Base-by-base conservation (phyloP, 306 rosid genomes). In the Inga leiocalycina region DNA sequence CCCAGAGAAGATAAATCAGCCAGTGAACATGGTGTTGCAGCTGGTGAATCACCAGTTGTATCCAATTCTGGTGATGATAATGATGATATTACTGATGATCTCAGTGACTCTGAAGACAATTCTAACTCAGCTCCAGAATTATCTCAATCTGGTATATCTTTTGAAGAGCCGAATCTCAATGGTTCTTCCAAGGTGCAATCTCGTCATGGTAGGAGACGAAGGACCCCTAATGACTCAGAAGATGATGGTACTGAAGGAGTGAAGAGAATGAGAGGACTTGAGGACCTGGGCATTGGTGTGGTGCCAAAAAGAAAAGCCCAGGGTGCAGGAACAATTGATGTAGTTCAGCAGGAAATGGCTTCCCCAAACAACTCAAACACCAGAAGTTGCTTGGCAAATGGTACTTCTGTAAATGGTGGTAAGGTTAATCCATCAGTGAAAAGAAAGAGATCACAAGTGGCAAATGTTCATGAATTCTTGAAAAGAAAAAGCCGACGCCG, bases 221-320 rank as follows among this genome's bases (percentile, higher is more conserved):
- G 88, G 89, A 91, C 99, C 74, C 98, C 99, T 76, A 92, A 96
- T 86, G 97, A 94, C 88, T 96, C 98, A 0, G 98, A 96, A 89
- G 99, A 96, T 80, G 99, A 96, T 76, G 99, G 98, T 86, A 92
- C 88, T 24, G 97, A 96, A 90, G 97, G 99, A 80, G 92, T 94
- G 39, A 92, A 92, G 89, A 90, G 94, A 71, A 94, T 96, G 98
- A 94, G 93, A 87, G 99, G 98, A 82, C 98, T 96, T 80, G 91
- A 89, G 85, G 99, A 94, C 85, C 85, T 96, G 37, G 98, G 98
- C 44, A 22, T 89, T 85, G 92, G 94, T 85, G 88, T 90, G 54
- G 84, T 76, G 66, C 86, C 93, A 17, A 96, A 91, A 85, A 81
- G 87, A 75, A 88, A 92, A 86, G 87, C 71, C 52, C 94, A 82